phyloP scores from a whole-genome alignment of 768 basidiomycete species.

The Russula sp. region DNA sequence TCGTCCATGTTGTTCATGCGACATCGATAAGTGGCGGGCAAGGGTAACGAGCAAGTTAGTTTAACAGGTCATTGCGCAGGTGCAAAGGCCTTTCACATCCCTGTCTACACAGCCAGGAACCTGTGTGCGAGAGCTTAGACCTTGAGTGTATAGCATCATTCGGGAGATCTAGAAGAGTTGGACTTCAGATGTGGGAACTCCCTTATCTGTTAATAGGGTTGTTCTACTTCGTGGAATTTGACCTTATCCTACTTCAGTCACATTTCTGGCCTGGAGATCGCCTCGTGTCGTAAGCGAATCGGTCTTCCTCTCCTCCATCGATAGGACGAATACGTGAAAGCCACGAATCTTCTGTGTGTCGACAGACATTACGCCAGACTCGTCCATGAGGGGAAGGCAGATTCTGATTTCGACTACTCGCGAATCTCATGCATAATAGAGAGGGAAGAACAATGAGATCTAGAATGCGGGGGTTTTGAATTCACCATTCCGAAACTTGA shows the following conservation, averaged over 20 bases:
- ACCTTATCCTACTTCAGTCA: background rate
- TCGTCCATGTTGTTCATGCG: too few relatives aligned
- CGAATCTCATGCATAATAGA: too few relatives aligned
- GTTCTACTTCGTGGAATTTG: background rate
- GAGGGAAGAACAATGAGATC: background rate
- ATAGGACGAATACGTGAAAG: background rate
- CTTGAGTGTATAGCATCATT: background rate
- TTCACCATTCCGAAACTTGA: background rate
- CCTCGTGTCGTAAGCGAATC: conserved; percentile 7
- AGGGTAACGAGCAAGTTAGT: too few relatives aligned
- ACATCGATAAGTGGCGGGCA: too few relatives aligned
- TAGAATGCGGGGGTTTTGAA: background rate
- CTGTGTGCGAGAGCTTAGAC: too few relatives aligned
- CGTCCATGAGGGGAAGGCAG: too few relatives aligned
- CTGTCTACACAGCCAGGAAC: too few relatives aligned
- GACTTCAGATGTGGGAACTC: too few relatives aligned
- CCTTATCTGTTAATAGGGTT: background rate
- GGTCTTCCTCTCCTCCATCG: background rate
- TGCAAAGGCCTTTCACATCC: background rate
- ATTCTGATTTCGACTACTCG: too few relatives aligned
- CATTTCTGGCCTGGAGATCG: background rate
- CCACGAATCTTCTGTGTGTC: too few relatives aligned
- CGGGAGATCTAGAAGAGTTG: too few relatives aligned
- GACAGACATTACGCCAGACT: too few relatives aligned
- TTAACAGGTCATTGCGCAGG: background rate